Base-by-base conservation (phyloP, 495 filamentous ascomycete species). In the Lasiosphaeria ovina region DNA sequence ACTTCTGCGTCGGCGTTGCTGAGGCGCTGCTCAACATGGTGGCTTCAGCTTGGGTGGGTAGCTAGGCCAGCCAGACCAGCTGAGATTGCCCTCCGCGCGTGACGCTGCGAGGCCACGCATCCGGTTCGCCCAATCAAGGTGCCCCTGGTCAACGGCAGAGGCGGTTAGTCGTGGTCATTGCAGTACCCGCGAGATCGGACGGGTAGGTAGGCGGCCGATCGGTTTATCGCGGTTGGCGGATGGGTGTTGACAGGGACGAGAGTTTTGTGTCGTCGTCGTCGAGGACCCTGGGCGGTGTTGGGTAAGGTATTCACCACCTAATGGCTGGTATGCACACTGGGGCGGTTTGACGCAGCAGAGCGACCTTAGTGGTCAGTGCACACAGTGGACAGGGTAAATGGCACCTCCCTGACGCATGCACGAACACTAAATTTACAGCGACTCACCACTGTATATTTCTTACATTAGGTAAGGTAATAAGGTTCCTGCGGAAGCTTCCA, bases 1-100 rank as follows among this genome's bases (percentile, higher is more conserved):
- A 85, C 75, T 87, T 85, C 74, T 91, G 89, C 69, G 85, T 85
- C 69, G 88, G 88, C 58, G 85, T 87, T 72, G 83, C 83, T 60
- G 88, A 89, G 70, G 81, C 24, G 24, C 24, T 78, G 75, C 77
- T 82, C 72, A 83, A 74, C 75, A 82, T 83, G 73, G 76, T 83
- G 76, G 81, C 24, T 24, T 24, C 24, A 24, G 24, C 24, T 24
- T 24, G 24, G 24, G 24, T 24, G 24, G 24, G 24, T 24, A 24
- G 24, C 70, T 74, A 80, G 78, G 71, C 76, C 81, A 65, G 77
- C 80, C 80, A 83, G 76, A 47, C 16, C 5, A n/a, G 44, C 16
- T 24, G 24, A 47, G 44, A n/a, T 74, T 76, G 74, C 74, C 80
- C 75, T 76, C 76, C 66, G 66, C 63, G 59, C 60, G 66, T 48